Base-by-base conservation (phyloP, 1,284 basidiomycete species). In the Trichosporon sp. region DNA sequence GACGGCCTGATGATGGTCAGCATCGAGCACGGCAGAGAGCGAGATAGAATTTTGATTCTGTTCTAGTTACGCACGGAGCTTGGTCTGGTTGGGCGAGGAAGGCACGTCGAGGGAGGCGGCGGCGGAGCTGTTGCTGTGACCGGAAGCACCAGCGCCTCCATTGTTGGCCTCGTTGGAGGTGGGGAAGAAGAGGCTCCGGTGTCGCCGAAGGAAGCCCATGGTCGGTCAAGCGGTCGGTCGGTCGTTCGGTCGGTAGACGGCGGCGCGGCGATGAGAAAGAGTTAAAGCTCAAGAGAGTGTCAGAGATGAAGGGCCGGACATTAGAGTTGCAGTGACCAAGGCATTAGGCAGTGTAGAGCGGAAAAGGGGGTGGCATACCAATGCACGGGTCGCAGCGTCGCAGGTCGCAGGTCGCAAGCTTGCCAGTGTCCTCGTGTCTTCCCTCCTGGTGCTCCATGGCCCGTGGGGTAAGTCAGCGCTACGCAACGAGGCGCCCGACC, bases 201-300 rank as follows among this genome's bases (percentile, higher is more conserved):
- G 49, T 31, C 49, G 49, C 49, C 49, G 49, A 54, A 54, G 49
- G 49, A 54, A 54, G 27, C 49, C 49, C 49, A 54, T 54, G 49
- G 49, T 54, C 25, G 49, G 25, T 10, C 19, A 21, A 44, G 40
- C 11, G 40, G 36, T 36, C 11, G 36, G 36, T 37, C 36, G 16
- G n/a, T 5, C 10, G n/a, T 40, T n/a, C n/a, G n/a, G n/a, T n/a
- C n/a, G 10, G n/a, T 37, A 11, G 4, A 3, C 4, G 11, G 34
- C 4, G 11, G 34, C 13, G 34, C 34, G n/a, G 10, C 46, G 49
- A 54, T 54, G 49, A 27, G 49, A 54, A 54, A 54, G 49, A 54
- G 49, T 54, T 27, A 54, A 54, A 54, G 25, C 49, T 19, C 49
- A 54, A 54, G 49, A 54, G 40, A 9, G 40, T 44, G 40, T 8